phyloP scores from a whole-genome alignment of 495 filamentous ascomycete species.

The Astrocystis sublimbata region DNA sequence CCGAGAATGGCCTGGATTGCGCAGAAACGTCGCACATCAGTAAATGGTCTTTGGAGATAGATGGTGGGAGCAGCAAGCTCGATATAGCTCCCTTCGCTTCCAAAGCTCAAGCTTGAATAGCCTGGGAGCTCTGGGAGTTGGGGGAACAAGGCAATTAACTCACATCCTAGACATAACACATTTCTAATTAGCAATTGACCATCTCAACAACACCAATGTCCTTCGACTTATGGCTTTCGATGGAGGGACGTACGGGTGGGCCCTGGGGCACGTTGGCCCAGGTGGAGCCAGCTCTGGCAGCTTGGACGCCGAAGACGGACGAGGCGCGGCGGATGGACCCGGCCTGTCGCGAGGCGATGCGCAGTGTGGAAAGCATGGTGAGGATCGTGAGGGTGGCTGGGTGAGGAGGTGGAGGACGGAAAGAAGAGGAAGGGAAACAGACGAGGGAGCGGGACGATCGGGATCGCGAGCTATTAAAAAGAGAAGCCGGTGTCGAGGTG shows the following conservation, averaged over 20 bases:
- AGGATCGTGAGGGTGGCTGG: neutral
- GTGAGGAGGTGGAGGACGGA: conserved; percentile 1
- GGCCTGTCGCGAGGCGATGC: conserved; percentile 33
- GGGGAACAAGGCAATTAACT: conserved; percentile 33
- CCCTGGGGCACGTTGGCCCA: conserved; percentile 91
- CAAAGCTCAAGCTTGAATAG: neutral
- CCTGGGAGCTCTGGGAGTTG: neutral
- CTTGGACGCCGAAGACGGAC: conserved; percentile 43
- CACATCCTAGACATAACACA: conserved; percentile 56
- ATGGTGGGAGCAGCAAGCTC: neutral
- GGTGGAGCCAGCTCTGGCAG: conserved; percentile 70
- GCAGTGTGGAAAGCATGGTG: conserved; percentile 35
- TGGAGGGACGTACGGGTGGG: conserved; percentile 72
- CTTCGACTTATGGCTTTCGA: too few relatives aligned
- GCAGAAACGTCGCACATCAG: conserved; percentile 19
- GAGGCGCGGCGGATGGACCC: conserved; percentile 33
- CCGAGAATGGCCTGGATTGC: conserved; percentile 70
- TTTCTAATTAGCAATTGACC: conserved; percentile 34
- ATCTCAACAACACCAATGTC: too few relatives aligned
- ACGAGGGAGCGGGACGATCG: neutral
- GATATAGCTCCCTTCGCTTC: neutral
- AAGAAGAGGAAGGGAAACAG: neutral
- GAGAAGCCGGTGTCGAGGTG: neutral
- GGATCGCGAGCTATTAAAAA: neutral
- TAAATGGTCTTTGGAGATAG: conserved; percentile 3